Conservation (phyloP, 169 alveolate species). For the Cyclospora cayetanensis region DNA sequence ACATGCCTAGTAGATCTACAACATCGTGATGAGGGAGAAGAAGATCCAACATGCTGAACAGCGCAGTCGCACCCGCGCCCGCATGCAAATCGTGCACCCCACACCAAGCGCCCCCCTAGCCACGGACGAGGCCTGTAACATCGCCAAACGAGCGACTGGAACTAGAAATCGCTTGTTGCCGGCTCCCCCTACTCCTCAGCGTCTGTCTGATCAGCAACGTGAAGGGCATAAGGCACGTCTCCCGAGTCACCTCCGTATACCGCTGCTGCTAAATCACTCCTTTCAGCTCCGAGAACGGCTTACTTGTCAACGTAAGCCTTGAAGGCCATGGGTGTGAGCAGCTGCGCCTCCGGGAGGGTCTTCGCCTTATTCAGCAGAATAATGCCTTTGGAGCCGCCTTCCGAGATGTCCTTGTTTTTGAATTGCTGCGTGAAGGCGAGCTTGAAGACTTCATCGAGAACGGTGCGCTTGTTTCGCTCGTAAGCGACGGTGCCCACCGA, state of each 20-base stretch:
- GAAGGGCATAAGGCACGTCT: not conserved
- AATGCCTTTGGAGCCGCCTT: constrained; percentile 88
- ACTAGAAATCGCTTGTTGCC: too few relatives aligned
- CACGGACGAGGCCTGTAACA: too few relatives aligned
- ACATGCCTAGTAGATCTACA: constrained; percentile 72
- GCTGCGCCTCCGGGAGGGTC: constrained; percentile 8
- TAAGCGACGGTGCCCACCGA: constrained; percentile 73
- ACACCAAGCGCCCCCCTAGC: not conserved
- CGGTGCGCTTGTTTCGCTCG: constrained; percentile 79
- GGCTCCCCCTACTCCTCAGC: constrained; percentile 59
- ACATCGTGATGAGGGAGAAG: constrained; percentile 56
- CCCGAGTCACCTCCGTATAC: too few relatives aligned
- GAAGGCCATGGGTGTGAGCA: constrained; percentile 73
- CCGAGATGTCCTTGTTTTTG: constrained; percentile 87
- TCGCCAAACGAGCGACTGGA: too few relatives aligned
- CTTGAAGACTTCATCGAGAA: constrained; percentile 87
- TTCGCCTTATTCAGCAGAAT: constrained; percentile 78
- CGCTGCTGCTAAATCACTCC: too few relatives aligned
- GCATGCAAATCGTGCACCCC: not conserved
- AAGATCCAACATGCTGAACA: constrained; percentile 59
- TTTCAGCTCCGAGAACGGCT: too few relatives aligned
- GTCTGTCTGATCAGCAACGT: not conserved
- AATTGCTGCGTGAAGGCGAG: constrained; percentile 84
- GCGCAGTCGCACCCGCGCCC: too few relatives aligned
- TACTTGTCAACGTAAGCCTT: constrained; percentile 81